Conservation (phyloP, 2,329 filamentous ascomycete species). For the Ascocoryne sarcoides region DNA sequence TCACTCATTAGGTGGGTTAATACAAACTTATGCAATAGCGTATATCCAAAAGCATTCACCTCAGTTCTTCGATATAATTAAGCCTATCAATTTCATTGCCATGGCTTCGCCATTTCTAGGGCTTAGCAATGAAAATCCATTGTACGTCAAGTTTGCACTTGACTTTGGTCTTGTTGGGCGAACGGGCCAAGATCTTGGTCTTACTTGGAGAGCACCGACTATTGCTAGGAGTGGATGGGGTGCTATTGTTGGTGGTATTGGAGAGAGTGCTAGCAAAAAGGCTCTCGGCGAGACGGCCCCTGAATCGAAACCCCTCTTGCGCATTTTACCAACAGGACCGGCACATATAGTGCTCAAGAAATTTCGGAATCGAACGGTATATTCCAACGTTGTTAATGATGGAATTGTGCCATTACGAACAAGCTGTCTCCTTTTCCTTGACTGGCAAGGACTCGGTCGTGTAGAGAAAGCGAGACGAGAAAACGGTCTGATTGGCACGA, state of each 20-base stretch:
- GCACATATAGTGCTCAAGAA: constrained; percentile 79
- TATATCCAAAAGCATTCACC: constrained; percentile 97
- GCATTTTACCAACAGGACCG: constrained; percentile 84
- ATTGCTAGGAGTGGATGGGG: constrained; percentile 81
- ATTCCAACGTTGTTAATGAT: constrained; percentile 96
- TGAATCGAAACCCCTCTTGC: constrained; percentile 77
- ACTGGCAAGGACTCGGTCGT: constrained; percentile 88
- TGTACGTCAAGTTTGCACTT: constrained; percentile 94
- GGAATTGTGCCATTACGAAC: constrained; percentile 92
- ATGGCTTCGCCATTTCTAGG: constrained; percentile 84
- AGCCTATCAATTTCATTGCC: constrained; percentile 82
- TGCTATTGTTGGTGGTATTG: constrained; percentile 73
- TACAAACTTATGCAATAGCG: constrained; percentile 90
- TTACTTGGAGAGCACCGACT: constrained; percentile 88
- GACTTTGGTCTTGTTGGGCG: constrained; percentile 95
- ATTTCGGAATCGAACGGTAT: constrained; percentile 85
- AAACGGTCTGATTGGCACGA: constrained; percentile 83
- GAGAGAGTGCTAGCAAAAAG: constrained; percentile 54
- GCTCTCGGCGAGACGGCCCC: constrained; percentile 56
- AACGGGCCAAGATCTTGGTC: constrained; percentile 86
- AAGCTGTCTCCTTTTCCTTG: constrained; percentile 90
- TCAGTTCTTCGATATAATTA: constrained; percentile 76
- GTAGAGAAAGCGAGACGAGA: constrained; percentile 92
- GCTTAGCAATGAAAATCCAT: constrained; percentile 91
- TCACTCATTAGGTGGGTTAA: constrained; percentile 80